Percentiles rank a stretch among this genome's conserved stretches.
Conservation (phyloP, 2,329 filamentous ascomycete species). For the Tolypocladium paradoxum region DNA sequence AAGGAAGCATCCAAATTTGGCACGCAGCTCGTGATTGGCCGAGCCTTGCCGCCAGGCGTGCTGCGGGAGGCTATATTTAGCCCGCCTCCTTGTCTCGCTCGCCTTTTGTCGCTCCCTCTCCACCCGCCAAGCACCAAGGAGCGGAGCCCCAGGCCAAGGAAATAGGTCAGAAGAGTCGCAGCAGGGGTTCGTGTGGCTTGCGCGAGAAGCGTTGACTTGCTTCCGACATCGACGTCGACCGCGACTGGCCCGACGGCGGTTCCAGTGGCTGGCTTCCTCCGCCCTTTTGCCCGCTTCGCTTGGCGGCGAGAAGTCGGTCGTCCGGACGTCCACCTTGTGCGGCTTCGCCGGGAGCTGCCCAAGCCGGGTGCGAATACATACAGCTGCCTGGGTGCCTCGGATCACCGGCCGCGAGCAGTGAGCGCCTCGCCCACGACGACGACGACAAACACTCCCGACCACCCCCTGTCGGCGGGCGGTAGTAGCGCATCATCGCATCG, state of each 20-base stretch:
- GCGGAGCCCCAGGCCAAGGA: background rate
- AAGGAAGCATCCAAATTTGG: slow-evolving; percentile 13
- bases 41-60: slow-evolving; percentile 18
- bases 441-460: background rate
- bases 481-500: slow-evolving; percentile 1
- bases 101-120: background rate
- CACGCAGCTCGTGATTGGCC: slow-evolving; percentile 16
- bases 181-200: slow-evolving; percentile 6
- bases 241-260: background rate
- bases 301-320: background rate
- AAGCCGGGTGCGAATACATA: background rate
- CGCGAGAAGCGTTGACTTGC: background rate
- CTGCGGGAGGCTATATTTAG: slow-evolving; percentile 23
- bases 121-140: background rate
- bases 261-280: background rate
- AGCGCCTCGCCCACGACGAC: background rate
- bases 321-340: too few relatives aligned
- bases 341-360: too few relatives aligned
- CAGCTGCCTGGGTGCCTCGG: background rate
- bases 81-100: slow-evolving; percentile 4
- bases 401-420: background rate
- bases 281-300: background rate
- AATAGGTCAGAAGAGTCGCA: background rate
- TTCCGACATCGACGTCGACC: background rate
- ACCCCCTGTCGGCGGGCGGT: background rate